Evolutionary conservation across 2,329 filamentous ascomycete species (phyloP), one percentile per base, ranked within the genome.

Genomic region (Colletotrichum tropicicola): DNA sequence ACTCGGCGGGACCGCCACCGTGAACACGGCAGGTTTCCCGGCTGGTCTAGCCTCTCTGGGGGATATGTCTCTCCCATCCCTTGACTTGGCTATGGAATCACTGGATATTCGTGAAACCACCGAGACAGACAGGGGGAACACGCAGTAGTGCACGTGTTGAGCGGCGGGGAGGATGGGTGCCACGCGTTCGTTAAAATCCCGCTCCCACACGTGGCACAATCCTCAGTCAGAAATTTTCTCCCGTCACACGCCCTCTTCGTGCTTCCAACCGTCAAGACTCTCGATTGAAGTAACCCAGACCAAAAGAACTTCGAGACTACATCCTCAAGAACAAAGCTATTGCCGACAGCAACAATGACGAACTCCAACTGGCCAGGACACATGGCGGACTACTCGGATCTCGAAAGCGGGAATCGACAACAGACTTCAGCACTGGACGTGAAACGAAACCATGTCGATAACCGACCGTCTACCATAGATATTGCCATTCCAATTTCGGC

Each of bases 401-500:
- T 45, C 3, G 28, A 51, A 15, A 32, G 23, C 44, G 57, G 58
- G 12, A 43, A 28, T 21, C 32, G 28, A n/a, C 49, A 51, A 8
- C 48, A 39, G 6, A 15, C 28, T 9, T 27, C 41, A n/a, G 23
- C 32, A 3, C 44, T 59, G 5, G 37, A 55, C 6, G 47, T 51
- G 27, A 61, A 21, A 15, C 23, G 27, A 5, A 47, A 62, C 4
- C 49, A 32, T 12, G 15, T 35, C n/a, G 28, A 21, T n/a, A 37
- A 28, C n/a, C 30, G 62, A 15, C 51, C 44, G n/a, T 62, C 62
- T 8, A 41, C 48, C 4, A 62, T 59, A 13, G 52, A 56, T 17
- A 28, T 65, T 9, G 45, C 57, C 19, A 62, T 65, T 13, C 62
- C 62, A 3, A 61, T 62, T 6, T 61, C 58, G 2, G 39, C 49